phyloP scores from a whole-genome alignment of 1,284 basidiomycete species.

The Lignosus rhinocerotis region DNA sequence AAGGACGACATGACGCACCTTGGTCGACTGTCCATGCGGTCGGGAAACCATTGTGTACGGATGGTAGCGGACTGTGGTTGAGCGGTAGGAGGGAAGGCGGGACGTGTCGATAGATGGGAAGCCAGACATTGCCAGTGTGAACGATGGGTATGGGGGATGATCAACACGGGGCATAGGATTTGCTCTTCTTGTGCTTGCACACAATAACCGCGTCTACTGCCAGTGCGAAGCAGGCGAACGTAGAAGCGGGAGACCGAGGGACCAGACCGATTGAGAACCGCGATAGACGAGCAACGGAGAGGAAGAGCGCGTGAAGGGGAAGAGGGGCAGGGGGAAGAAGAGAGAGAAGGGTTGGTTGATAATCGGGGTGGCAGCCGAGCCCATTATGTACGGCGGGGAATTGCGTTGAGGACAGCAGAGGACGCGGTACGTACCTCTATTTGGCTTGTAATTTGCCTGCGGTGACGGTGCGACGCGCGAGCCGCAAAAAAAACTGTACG shows the following conservation, averaged over 20 bases:
- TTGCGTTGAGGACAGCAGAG: neutral
- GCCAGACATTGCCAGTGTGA: neutral
- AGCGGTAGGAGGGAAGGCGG: neutral
- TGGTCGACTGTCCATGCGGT: neutral
- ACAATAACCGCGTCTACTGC: neutral
- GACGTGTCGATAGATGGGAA: neutral
- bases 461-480: neutral
- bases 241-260: neutral
- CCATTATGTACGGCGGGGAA: neutral
- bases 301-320: neutral
- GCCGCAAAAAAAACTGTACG: neutral
- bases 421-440: neutral
- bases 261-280: neutral
- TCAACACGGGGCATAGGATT: neutral
- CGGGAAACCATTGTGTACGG: neutral
- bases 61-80: neutral
- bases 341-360: neutral
- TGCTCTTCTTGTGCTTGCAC: neutral
- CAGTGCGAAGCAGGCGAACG: neutral
- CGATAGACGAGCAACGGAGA: neutral
- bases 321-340: neutral
- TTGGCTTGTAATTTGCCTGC: neutral
- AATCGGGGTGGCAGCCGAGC: neutral
- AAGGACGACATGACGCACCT: neutral
- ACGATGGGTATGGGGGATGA: neutral